A percentile compares a stretch with the other conserved stretches of the same genome.
Conservation (phyloP, 208 protist species). For the Leishmania gerbilli region DNA sequence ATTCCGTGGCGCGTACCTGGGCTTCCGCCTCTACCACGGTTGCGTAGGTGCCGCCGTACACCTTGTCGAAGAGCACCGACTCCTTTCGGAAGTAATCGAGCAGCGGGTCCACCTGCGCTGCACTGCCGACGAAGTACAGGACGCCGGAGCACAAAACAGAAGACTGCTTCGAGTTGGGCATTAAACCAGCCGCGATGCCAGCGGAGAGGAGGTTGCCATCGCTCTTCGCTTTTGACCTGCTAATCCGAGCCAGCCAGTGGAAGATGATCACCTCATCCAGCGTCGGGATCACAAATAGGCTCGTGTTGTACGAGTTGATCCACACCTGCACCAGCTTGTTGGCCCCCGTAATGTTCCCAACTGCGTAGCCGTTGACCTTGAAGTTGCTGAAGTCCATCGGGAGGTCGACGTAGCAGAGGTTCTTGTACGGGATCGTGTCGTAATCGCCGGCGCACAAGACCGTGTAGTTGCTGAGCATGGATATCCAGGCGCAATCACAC, state of each 20-base stretch:
- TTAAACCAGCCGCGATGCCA: constrained; percentile 29
- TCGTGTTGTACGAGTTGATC: constrained; percentile 27
- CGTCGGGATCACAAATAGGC: constrained; percentile 33
- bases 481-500: constrained; percentile 26
- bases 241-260: constrained; percentile 50
- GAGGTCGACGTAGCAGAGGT: constrained; percentile 31
- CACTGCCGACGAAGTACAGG: constrained; percentile 48
- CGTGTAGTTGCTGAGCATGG: neutral
- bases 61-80: constrained; percentile 41
- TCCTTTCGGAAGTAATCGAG: constrained; percentile 30
- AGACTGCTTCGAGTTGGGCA: constrained; percentile 44
- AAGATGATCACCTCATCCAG: constrained; percentile 54
- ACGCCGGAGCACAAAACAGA: constrained; percentile 39
- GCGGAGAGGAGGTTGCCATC: constrained; percentile 15
- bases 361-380: constrained; percentile 13
- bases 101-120: constrained; percentile 21
- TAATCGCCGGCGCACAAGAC: constrained; percentile 40
- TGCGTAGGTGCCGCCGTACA: constrained; percentile 44
- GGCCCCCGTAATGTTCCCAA: constrained; percentile 33
- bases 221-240: constrained; percentile 4
- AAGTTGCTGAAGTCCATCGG: constrained; percentile 13
- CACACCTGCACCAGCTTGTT: constrained; percentile 30
- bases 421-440: constrained; percentile 30
- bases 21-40: constrained; percentile 23
- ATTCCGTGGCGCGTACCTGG: constrained; percentile 10